Percentiles rank a stretch among this genome's conserved stretches.
These are phyloP conservation scores for Beta corolliflora DNA, from an alignment of 179 eudicot species.

Conservation along the genomic window DNA sequence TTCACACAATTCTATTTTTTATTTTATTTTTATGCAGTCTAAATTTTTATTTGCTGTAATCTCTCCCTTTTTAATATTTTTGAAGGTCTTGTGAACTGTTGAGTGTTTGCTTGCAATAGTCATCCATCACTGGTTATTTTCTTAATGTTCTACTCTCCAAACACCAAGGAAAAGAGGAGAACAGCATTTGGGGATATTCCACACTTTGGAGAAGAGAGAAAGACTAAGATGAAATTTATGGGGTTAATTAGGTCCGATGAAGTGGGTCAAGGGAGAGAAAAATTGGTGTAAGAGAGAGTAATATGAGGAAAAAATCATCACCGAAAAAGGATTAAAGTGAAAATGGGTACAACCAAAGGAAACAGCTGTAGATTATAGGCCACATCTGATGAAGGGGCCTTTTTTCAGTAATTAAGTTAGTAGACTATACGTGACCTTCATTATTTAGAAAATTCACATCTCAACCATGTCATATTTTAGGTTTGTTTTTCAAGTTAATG, in stretches of 20 bases:
- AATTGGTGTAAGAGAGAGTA: too few species aligned
- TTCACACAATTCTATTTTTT: not conserved
- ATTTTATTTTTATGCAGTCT: not conserved
- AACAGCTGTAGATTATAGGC: not conserved
- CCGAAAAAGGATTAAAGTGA: too few species aligned
- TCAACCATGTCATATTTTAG: not conserved
- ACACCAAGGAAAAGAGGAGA: too few species aligned
- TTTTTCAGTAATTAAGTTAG: not conserved
- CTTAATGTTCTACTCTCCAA: too few species aligned
- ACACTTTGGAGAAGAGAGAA: too few species aligned
- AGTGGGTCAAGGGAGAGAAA: too few species aligned
- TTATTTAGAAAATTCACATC: not conserved
- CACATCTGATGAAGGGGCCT: not conserved
- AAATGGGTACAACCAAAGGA: too few species aligned
- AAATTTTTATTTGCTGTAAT: too few species aligned
- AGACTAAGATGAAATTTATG: too few species aligned
- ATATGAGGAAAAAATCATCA: too few species aligned
- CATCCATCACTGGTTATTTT: not conserved
- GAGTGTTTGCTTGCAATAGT: not conserved
- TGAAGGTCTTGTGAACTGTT: not conserved
- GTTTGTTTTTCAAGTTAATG: not conserved
- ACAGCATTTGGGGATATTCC: too few species aligned
- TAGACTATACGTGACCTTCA: not conserved
- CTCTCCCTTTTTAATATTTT: not conserved
- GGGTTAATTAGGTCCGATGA: too few species aligned